Base-by-base conservation (phyloP, 352 stramenopile genomes). In the Phytopythium montanum region DNA sequence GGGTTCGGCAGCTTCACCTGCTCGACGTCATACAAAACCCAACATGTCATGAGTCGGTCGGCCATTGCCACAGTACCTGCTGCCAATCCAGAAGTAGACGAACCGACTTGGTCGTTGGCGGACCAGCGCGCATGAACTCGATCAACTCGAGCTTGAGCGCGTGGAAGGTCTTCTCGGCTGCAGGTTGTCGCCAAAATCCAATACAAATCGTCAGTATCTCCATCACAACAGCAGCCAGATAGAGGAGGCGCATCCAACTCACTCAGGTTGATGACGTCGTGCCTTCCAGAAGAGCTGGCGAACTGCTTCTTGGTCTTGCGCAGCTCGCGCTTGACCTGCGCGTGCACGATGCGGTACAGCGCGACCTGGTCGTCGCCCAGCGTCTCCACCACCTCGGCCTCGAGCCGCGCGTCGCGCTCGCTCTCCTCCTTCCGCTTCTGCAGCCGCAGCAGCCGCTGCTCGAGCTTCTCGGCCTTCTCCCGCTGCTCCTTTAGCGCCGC, bases 271-370 rank as follows among this genome's bases (percentile, higher is more conserved):
- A 91, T 73, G 34, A 91, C 87, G 57, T 91, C 81, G 29, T 62
- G 61, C 0, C 79, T 73, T 7, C 77, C 79, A 7, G 70, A 67
- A 16, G 78, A 91, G 3, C 53, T 80, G 21, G 81, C 71, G 50
- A 89, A 91, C 54, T 91, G 79, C 44, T 79, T 82, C 48, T 77
- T 82, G 26, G 81, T 80, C 52, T 85, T 89, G 33, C 76, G 77
- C 31, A 91, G 64, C 58, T 89, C 79, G 31, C 76, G 75, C 67
- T 84, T 81, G 13, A 81, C 68, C 31, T 88, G 77, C 23, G 67
- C 67, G 50, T 76, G 75, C 53, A 89, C 69, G 44, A 84, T 79
- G 42, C 79, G 73, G 64, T 83, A 89, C 34, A 90, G 68, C 55
- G 63, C 69, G 49, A 81, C 55, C 58, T 90, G 81, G 56, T 91